phyloP scores from a whole-genome alignment of 73 alveolate species.

The Paramecium pentaurelia region DNA sequence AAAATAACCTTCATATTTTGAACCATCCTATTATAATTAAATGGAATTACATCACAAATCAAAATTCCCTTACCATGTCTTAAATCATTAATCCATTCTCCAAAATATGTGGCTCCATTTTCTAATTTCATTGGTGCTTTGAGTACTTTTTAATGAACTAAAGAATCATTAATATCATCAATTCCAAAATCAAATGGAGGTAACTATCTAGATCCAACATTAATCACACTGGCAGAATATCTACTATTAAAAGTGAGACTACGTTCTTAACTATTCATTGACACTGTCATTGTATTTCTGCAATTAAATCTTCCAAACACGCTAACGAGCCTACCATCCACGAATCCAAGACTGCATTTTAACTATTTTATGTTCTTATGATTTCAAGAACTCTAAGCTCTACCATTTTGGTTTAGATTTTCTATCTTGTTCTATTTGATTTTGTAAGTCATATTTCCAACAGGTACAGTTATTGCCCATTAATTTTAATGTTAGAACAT shows the following conservation, averaged over 20 bases:
- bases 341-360: slow-evolving; percentile 29
- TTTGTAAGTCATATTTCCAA: background rate
- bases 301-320: background rate
- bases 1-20: slow-evolving; percentile 67
- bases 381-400: background rate
- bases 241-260: background rate
- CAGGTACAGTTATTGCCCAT: background rate
- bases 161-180: slow-evolving; percentile 55
- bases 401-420: background rate
- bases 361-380: background rate
- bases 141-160: slow-evolving; percentile 27
- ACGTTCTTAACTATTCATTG: slow-evolving; percentile 47
- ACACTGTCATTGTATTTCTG: slow-evolving; percentile 45
- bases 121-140: slow-evolving; percentile 62
- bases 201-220: background rate
- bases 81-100: slow-evolving; percentile 63
- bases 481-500: background rate
- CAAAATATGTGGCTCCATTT: slow-evolving; percentile 64
- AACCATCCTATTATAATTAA: slow-evolving; percentile 41
- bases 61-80: slow-evolving; percentile 60
- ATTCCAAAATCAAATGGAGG: slow-evolving; percentile 45
- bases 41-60: slow-evolving; percentile 46
- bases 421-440: background rate
- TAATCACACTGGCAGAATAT: slow-evolving; percentile 27
- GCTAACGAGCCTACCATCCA: slow-evolving; percentile 30